These are phyloP conservation scores for Glycine tomentella DNA, from an alignment of 306 rosid species.

Conservation along the genomic window DNA sequence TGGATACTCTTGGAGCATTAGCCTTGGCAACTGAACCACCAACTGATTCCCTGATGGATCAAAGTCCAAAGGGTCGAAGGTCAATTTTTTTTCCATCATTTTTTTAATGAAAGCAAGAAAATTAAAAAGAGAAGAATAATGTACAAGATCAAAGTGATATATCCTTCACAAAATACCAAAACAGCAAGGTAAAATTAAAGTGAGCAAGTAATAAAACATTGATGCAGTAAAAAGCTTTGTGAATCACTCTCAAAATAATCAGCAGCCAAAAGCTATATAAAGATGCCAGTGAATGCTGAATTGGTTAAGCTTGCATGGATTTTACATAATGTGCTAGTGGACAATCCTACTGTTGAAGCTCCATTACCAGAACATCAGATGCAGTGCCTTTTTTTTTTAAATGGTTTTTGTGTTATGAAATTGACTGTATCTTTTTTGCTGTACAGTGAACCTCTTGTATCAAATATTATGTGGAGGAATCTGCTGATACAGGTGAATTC, in stretches of 20 bases:
- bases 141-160: not conserved
- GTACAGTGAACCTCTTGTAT: constrained; percentile 86
- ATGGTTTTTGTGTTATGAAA: constrained; percentile 25
- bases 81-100: constrained; percentile 27
- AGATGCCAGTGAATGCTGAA: constrained; percentile 20
- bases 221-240: not conserved
- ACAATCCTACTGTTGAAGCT: constrained; percentile 25
- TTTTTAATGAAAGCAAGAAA: not conserved
- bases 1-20: constrained; percentile 98
- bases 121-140: not conserved
- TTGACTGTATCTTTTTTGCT: constrained; percentile 39
- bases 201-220: not conserved
- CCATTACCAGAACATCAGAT: constrained; percentile 22
- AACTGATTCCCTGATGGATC: constrained; percentile 88
- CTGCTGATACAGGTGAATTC: constrained; percentile 78
- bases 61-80: constrained; percentile 88
- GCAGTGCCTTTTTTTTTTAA: not conserved
- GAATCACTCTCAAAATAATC: not conserved
- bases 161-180: constrained; percentile 4
- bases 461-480: constrained; percentile 98
- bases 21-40: constrained; percentile 99
- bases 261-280: not conserved
- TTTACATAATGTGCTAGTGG: constrained; percentile 11
- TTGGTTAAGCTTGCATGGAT: constrained; percentile 13
- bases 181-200: not conserved